phyloP scores from a whole-genome alignment of 164 flowering plant species.

The Vitis vinifera region DNA sequence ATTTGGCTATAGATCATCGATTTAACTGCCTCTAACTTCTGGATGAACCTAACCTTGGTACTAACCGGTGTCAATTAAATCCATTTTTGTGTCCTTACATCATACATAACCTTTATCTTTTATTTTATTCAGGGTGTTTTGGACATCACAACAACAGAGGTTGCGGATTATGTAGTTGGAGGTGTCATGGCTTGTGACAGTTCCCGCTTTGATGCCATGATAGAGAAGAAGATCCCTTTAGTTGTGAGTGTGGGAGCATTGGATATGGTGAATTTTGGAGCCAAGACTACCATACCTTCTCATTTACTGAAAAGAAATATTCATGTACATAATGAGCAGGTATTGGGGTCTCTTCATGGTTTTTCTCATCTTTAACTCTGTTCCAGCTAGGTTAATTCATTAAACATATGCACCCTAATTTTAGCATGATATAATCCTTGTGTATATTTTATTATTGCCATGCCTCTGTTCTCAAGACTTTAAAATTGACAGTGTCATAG shows the following conservation, averaged over 20 bases:
- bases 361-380: slow-evolving; percentile 2
- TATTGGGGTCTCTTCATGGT: slow-evolving; percentile 11
- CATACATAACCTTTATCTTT: neutral
- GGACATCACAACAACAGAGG: slow-evolving; percentile 96
- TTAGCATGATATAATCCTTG: slow-evolving; percentile 1
- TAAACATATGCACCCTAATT: neutral
- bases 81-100: neutral
- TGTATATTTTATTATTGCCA: neutral
- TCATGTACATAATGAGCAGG: slow-evolving; percentile 84
- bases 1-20: no score
- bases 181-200: slow-evolving; percentile 97
- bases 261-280: slow-evolving; percentile 95
- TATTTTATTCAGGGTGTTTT: slow-evolving; percentile 60
- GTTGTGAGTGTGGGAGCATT: slow-evolving; percentile 90
- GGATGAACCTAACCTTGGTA: no score
- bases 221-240: slow-evolving; percentile 75
- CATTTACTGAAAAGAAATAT: slow-evolving; percentile 58
- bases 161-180: slow-evolving; percentile 92
- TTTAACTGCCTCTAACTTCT: no score
- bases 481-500: neutral
- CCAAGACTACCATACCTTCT: slow-evolving; percentile 71
- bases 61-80: no score
- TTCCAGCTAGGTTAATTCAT: neutral
- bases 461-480: neutral
- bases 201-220: slow-evolving; percentile 81